Evolutionary conservation across 768 basidiomycete genomes (phyloP).

Genomic region (Pleurotus giganteus): DNA sequence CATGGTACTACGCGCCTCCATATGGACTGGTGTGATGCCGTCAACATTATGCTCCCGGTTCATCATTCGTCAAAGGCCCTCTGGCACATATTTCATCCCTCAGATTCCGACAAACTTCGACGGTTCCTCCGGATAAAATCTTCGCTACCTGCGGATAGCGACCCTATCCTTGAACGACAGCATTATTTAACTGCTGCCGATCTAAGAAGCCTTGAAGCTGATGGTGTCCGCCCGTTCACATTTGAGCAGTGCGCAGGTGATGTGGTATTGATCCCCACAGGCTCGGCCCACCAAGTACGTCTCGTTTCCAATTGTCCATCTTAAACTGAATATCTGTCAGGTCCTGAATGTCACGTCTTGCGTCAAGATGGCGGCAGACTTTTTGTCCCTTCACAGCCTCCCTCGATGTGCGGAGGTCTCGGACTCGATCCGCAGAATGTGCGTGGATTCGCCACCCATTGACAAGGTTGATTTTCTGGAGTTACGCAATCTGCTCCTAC

Average conservation of each 20-base stretch:
- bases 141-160: neutral
- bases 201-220: neutral
- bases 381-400: no score
- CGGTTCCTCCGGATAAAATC: neutral
- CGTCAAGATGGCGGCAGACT: no score
- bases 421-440: no score
- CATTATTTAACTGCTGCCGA: neutral
- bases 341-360: no score
- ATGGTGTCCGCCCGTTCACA: neutral
- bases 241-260: neutral
- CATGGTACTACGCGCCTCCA: conserved; percentile 3
- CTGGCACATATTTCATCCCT: conserved; percentile 1
- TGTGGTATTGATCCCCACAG: neutral
- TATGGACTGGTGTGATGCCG: conserved; percentile 4
- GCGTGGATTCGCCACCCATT: no score
- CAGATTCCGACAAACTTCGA: neutral
- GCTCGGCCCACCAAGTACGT: neutral
- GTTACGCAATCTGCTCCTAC: no score
- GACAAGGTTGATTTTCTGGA: no score
- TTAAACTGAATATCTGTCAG: no score
- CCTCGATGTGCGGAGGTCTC: no score
- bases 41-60: neutral
- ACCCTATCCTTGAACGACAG: neutral
- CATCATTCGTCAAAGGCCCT: neutral
- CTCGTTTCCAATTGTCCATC: no score